Evolutionary conservation across 148 eudicot species (phyloP).

Genomic region (Rhododendron molle): DNA sequence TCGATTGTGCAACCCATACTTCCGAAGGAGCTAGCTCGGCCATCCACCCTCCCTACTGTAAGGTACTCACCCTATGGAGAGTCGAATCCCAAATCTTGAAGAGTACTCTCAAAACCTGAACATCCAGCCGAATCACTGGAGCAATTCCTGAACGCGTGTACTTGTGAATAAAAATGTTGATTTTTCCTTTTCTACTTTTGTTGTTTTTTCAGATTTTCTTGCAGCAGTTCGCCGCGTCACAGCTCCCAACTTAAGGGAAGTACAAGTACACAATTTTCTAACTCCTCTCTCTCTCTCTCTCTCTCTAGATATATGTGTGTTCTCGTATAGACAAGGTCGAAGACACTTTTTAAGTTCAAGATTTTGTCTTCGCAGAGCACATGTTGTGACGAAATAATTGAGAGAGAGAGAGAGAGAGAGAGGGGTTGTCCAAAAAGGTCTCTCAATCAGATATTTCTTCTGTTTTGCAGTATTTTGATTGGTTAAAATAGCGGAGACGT

Average conservation of each 20-base stretch:
- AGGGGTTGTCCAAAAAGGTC: not conserved
- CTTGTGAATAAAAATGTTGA: not conserved
- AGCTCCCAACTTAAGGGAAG: not conserved
- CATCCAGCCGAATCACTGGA: too few relatives aligned
- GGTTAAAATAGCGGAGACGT: not conserved
- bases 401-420: not conserved
- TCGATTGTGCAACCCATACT: too few relatives aligned
- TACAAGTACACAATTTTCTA: not conserved
- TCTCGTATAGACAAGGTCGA: not conserved
- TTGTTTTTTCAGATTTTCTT: not conserved
- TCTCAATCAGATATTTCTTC: not conserved
- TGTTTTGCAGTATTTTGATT: not conserved
- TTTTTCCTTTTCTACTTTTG: not conserved
- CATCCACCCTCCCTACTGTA: too few relatives aligned
- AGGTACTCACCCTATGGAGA: too few relatives aligned
- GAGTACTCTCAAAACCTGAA: too few relatives aligned
- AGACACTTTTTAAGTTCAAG: constrained; percentile 8
- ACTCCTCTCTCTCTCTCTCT: not conserved
- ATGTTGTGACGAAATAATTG: not conserved
- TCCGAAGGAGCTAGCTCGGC: too few relatives aligned
- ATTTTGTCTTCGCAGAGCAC: not conserved
- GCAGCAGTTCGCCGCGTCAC: not conserved
- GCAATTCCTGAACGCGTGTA: too few relatives aligned
- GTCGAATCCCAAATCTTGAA: too few relatives aligned
- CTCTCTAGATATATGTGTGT: not conserved